These are phyloP conservation scores for Pelargonium fulgidum DNA, from an alignment of 441 rosid genomes.

Conservation along the genomic window DNA sequence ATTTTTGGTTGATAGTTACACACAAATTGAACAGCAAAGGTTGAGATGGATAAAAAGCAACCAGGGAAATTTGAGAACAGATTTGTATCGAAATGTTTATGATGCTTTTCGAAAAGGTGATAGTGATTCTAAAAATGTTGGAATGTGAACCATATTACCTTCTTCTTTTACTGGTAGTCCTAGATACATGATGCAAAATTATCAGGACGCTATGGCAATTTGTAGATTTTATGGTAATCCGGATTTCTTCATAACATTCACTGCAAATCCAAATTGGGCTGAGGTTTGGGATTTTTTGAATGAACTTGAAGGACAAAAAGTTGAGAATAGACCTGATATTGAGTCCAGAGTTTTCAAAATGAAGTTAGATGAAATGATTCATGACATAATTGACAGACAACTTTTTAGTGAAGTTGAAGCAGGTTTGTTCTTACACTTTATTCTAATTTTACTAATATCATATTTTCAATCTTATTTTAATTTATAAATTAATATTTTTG, in stretches of 20 bases:
- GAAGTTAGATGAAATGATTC: not conserved
- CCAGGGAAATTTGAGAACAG: not conserved
- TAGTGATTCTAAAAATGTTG: not conserved
- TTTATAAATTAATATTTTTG: too few relatives aligned
- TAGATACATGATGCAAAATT: not conserved
- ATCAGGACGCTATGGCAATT: constrained; percentile 14
- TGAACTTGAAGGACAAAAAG: not conserved
- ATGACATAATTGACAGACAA: not conserved
- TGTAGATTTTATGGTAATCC: not conserved
- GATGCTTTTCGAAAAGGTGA: not conserved
- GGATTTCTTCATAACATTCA: constrained; percentile 5
- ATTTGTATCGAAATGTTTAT: not conserved
- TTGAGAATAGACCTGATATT: not conserved
- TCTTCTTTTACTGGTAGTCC: not conserved
- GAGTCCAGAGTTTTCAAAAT: not conserved
- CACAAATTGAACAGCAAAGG: not conserved
- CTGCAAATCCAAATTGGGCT: not conserved
- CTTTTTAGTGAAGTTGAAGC: not conserved
- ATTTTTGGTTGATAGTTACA: not conserved
- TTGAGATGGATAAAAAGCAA: not conserved
- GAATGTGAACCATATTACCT: not conserved
- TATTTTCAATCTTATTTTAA: too few relatives aligned
- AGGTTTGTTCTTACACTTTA: not conserved
- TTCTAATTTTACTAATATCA: too few relatives aligned
- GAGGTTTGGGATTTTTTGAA: not conserved